phyloP scores from a whole-genome alignment of 2,329 filamentous ascomycete genomes.

The Alternaria brassicae region DNA sequence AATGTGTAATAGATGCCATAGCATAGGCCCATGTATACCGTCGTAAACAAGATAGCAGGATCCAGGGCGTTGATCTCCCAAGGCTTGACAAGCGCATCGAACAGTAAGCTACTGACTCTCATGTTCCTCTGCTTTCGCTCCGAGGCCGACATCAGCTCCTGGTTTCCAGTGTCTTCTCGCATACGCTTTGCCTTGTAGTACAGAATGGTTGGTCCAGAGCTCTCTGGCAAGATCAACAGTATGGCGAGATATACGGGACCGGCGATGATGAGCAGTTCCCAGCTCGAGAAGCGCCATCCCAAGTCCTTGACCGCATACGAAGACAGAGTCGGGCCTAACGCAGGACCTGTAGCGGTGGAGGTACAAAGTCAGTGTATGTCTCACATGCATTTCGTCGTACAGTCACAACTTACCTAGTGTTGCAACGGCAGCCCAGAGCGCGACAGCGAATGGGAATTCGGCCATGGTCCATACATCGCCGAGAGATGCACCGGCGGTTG shows the following conservation, averaged over 20 bases:
- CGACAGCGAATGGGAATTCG: conserved; percentile 52
- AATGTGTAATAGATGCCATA: conserved; percentile 78
- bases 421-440: conserved; percentile 51
- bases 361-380: no score
- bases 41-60: conserved; percentile 82
- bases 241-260: conserved; percentile 75
- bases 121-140: conserved; percentile 69
- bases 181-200: conserved; percentile 72
- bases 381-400: no score
- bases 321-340: conserved; percentile 67
- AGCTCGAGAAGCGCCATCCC: conserved; percentile 84
- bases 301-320: conserved; percentile 73
- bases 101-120: conserved; percentile 49
- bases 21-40: conserved; percentile 82
- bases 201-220: conserved; percentile 71
- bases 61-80: conserved; percentile 85
- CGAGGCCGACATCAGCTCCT: conserved; percentile 74
- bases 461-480: conserved; percentile 48
- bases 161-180: conserved; percentile 70
- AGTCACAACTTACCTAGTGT: no score
- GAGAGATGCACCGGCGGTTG: conserved; percentile 45
- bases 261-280: conserved; percentile 81
- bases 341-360: no score
- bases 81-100: conserved; percentile 70
- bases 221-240: conserved; percentile 83